phyloP scores from a whole-genome alignment of 495 filamentous ascomycete species.

The Corynascus novoguineensis region DNA sequence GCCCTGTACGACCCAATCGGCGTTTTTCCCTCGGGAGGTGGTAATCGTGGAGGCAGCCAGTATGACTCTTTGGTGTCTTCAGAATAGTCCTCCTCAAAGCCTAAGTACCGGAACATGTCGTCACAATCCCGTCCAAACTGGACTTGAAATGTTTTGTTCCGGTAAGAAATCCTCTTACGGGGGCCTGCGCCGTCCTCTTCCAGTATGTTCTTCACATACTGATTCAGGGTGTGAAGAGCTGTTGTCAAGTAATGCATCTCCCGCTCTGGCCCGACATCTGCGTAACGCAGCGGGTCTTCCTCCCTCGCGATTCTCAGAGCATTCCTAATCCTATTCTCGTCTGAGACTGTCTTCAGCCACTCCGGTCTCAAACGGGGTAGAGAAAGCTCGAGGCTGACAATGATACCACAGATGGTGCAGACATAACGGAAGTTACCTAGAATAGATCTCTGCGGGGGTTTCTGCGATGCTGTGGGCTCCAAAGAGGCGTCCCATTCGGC shows the following conservation, averaged over 20 bases:
- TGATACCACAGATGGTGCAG: constrained; percentile 49
- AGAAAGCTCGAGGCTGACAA: constrained; percentile 41
- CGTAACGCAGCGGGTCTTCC: constrained; percentile 54
- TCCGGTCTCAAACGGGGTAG: constrained; percentile 47
- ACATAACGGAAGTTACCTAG: constrained; percentile 43
- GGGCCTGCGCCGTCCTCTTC: constrained; percentile 31
- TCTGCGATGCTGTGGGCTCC: constrained; percentile 17
- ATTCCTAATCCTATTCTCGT: constrained; percentile 47
- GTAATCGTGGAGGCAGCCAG: constrained; percentile 25
- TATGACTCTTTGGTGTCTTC: constrained; percentile 18
- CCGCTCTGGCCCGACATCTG: constrained; percentile 37
- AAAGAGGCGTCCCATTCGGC: background rate
- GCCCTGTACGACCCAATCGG: constrained; percentile 23
- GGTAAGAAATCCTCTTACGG: constrained; percentile 53
- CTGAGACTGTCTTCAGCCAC: constrained; percentile 51
- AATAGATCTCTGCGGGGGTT: constrained; percentile 25
- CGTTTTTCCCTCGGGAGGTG: constrained; percentile 21
- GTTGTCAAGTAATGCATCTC: constrained; percentile 41
- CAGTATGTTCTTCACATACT: constrained; percentile 60
- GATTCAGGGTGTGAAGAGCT: constrained; percentile 51
- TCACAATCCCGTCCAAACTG: constrained; percentile 63
- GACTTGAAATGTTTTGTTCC: constrained; percentile 67
- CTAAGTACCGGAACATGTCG: constrained; percentile 57
- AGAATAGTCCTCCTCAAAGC: constrained; percentile 45
- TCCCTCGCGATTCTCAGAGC: constrained; percentile 50